Percentiles rank a stretch among this genome's conserved stretches.
Conservation (phyloP, 2,329 filamentous ascomycete genomes). For the Cercospora citrullina region DNA sequence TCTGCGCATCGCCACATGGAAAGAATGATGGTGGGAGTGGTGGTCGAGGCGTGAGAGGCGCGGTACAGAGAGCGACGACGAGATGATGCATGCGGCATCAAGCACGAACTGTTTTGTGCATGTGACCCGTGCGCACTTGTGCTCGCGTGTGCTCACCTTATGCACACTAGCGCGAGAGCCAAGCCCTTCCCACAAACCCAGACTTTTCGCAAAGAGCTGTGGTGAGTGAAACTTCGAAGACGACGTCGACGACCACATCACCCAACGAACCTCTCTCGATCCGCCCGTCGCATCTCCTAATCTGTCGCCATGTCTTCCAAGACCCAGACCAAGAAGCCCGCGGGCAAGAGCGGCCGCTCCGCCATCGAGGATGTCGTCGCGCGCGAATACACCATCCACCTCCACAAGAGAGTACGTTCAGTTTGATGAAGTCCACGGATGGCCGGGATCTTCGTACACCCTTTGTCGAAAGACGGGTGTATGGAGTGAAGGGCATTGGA, state of each 20-base stretch:
- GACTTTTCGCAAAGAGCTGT: neutral
- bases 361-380: constrained; percentile 99
- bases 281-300: constrained; percentile 13
- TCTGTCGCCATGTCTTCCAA: constrained; percentile 44
- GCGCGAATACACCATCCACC: constrained; percentile 99
- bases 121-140: constrained; percentile 2
- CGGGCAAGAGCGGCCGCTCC: constrained; percentile 71
- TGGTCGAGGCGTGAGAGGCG: neutral
- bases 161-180: neutral
- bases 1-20: constrained; percentile 65
- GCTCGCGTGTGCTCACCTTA: neutral
- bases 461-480: constrained; percentile 7
- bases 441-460: constrained; percentile 37
- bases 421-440: constrained; percentile 71
- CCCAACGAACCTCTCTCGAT: constrained; percentile 19
- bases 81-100: constrained; percentile 1
- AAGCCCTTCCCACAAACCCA: neutral
- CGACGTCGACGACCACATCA: constrained; percentile 19
- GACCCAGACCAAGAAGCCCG: constrained; percentile 58
- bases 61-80: neutral
- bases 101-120: neutral
- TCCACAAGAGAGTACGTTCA: constrained; percentile 96
- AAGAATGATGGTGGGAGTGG: neutral
- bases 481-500: constrained; percentile 51
- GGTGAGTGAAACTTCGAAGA: constrained; percentile 3